Percentiles rank a stretch among this genome's conserved stretches.
phyloP scores from a whole-genome alignment of 2,329 filamentous ascomycete species.

The Coniochaeta ligniaria region DNA sequence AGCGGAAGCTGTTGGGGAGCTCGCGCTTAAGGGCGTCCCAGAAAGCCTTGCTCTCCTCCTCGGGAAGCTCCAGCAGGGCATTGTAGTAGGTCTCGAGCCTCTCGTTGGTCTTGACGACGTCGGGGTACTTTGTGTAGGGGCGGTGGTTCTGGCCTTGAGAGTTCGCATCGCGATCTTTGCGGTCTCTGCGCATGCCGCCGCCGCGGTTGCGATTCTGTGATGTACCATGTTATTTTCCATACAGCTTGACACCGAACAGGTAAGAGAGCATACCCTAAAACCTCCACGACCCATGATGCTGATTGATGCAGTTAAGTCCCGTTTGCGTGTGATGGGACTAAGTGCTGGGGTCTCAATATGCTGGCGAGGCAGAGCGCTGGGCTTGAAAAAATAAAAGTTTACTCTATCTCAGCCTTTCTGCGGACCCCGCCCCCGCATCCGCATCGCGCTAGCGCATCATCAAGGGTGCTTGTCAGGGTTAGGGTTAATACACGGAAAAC shows the following conservation, averaged over 20 bases:
- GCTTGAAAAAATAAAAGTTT: neutral
- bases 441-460: neutral
- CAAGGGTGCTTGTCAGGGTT: neutral
- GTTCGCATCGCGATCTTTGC: neutral
- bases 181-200: conserved; percentile 2
- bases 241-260: neutral
- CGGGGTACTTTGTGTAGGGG: conserved; percentile 41
- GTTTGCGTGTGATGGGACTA: neutral
- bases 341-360: neutral
- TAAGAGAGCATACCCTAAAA: neutral
- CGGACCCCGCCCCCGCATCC: neutral
- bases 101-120: conserved; percentile 72
- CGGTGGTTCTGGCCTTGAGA: conserved; percentile 20
- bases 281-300: neutral
- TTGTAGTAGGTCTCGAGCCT: conserved; percentile 86
- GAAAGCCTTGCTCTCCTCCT: conserved; percentile 72
- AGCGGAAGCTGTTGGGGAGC: conserved; percentile 94
- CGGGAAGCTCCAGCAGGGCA: conserved; percentile 63
- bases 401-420: neutral
- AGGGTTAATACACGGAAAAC: no score
- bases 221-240: neutral
- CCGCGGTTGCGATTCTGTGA: neutral
- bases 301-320: neutral
- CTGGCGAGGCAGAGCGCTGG: neutral
- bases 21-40: conserved; percentile 80